Base-by-base conservation (phyloP, 495 filamentous ascomycete genomes). In the Neurospora sp. region DNA sequence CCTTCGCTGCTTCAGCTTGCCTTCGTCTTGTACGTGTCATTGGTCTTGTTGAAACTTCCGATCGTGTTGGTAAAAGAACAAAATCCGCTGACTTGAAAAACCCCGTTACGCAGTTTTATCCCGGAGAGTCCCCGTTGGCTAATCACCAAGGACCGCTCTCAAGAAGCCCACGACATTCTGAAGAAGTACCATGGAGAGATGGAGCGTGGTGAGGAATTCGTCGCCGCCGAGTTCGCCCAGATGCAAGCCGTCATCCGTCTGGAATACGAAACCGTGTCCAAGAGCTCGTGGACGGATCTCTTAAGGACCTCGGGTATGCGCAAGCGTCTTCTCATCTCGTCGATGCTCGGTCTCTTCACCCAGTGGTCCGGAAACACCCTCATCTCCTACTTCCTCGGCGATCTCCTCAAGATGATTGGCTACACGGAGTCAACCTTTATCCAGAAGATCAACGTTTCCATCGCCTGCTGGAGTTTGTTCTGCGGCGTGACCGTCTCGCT, bases 311-410 rank as follows among this genome's bases (percentile, higher is more conserved):
- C 84, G 0, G 89, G 88, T 31, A 91, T 88, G 80, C 85, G 86
- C 69, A 79, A 80, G n/a, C 87, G 89, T 54, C 81, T 89, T 8
- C 73, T 90, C 37, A 87, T 91, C 75, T 84, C 85, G 5, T 83
- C 86, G 9, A 85, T 88, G 71, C 81, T 91, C 17, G 88, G 89
- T 6, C 76, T 91, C 8, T 90, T 91, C 79, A 88, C 88, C 0
- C 89, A 92, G 76, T 90, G 88, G 83, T 89, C 87, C 43, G 89
- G 90, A 31, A 91, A 91, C 77, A 89, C 87, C 13, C 80, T 90
- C 59, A 89, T 90, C 69, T 89, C 88, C 76, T 88, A 89, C 80
- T 89, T 88, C 74, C 81, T 89, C 42, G 81, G 86, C 79, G 81
- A 83, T 80, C 77, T 86, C 3, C 84, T 89, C 54, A 78, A 80